These are phyloP conservation scores for Lactifluus pinguis DNA, from an alignment of 768 basidiomycete species.

Conservation along the genomic window DNA sequence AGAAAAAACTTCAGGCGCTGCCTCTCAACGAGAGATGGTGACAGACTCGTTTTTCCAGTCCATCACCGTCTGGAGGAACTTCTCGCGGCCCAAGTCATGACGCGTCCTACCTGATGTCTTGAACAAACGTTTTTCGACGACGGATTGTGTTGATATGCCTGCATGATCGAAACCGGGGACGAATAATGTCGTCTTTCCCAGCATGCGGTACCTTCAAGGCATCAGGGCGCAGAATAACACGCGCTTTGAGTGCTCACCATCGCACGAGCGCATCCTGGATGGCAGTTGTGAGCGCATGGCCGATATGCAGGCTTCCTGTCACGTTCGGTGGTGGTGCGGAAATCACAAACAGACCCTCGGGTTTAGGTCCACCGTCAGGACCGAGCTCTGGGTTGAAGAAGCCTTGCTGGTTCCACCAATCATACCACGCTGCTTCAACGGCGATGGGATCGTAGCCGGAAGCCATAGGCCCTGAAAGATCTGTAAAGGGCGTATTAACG, in stretches of 20 bases:
- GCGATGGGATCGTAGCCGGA: slow-evolving; percentile 92
- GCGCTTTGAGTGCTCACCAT: slow-evolving; percentile 46
- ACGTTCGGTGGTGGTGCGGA: slow-evolving; percentile 94
- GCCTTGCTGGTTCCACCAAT: slow-evolving; percentile 91
- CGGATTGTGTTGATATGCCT: slow-evolving; percentile 95
- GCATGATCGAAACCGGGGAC: slow-evolving; percentile 97
- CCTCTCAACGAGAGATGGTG: not conserved
- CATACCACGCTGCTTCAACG: slow-evolving; percentile 94
- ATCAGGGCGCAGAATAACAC: not conserved
- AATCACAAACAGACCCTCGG: slow-evolving; percentile 47
- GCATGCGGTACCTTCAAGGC: slow-evolving; percentile 80
- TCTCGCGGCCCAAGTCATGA: slow-evolving; percentile 92
- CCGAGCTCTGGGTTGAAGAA: slow-evolving; percentile 76
- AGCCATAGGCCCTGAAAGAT: slow-evolving; percentile 80
- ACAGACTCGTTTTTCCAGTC: slow-evolving; percentile 96
- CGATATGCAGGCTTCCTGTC: slow-evolving; percentile 91
- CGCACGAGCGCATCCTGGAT: slow-evolving; percentile 86
- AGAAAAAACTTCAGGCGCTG: not conserved
- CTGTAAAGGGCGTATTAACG: slow-evolving; percentile 31
- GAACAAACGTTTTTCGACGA: slow-evolving; percentile 88
- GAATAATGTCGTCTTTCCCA: slow-evolving; percentile 83
- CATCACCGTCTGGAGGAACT: slow-evolving; percentile 83
- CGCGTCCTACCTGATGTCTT: slow-evolving; percentile 75
- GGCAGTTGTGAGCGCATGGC: slow-evolving; percentile 85
- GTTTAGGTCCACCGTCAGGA: slow-evolving; percentile 46